Evolutionary conservation across 2,329 filamentous ascomycete genomes (phyloP).

Genomic region (Phaeosphaeria sp.): DNA sequence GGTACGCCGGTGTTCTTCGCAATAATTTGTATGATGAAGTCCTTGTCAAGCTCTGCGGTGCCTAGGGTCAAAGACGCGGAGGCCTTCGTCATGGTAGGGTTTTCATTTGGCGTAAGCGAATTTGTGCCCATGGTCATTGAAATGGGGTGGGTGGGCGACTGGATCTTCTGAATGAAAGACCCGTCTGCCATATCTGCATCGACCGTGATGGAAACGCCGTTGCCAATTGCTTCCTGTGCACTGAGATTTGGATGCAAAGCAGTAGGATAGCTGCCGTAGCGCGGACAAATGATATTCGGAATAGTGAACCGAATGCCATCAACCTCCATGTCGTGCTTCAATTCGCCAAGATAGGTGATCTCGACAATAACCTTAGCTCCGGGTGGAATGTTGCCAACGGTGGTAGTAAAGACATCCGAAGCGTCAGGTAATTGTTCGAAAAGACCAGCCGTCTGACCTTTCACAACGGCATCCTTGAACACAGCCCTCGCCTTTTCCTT

Average conservation of each 20-base stretch:
- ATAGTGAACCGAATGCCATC: slow-evolving; percentile 74
- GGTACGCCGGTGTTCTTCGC: slow-evolving; percentile 68
- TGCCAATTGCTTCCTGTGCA: slow-evolving; percentile 17
- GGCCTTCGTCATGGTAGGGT: slow-evolving; percentile 64
- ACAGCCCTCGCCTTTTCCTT: slow-evolving; percentile 66
- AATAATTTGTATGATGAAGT: slow-evolving; percentile 72
- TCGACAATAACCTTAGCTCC: slow-evolving; percentile 64
- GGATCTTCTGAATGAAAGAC: slow-evolving; percentile 66
- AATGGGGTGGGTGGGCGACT: slow-evolving; percentile 73
- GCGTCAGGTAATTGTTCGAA: slow-evolving; percentile 67
- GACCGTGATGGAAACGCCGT: slow-evolving; percentile 62
- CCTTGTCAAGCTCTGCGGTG: slow-evolving; percentile 62
- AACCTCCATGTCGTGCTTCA: slow-evolving; percentile 73
- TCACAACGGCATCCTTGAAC: slow-evolving; percentile 65
- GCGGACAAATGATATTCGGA: slow-evolving; percentile 70
- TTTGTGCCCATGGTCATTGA: slow-evolving; percentile 68
- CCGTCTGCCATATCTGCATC: slow-evolving; percentile 66
- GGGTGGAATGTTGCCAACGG: slow-evolving; percentile 71
- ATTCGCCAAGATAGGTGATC: slow-evolving; percentile 71
- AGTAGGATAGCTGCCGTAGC: slow-evolving; percentile 63
- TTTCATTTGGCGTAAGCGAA: slow-evolving; percentile 53
- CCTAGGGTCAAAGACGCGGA: slow-evolving; percentile 66
- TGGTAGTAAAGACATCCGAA: slow-evolving; percentile 72
- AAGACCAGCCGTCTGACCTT: slow-evolving; percentile 69
- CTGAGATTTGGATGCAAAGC: slow-evolving; percentile 34